phyloP scores from a whole-genome alignment of 176 grass and related monocot genomes.

The Triticum timopheevii region DNA sequence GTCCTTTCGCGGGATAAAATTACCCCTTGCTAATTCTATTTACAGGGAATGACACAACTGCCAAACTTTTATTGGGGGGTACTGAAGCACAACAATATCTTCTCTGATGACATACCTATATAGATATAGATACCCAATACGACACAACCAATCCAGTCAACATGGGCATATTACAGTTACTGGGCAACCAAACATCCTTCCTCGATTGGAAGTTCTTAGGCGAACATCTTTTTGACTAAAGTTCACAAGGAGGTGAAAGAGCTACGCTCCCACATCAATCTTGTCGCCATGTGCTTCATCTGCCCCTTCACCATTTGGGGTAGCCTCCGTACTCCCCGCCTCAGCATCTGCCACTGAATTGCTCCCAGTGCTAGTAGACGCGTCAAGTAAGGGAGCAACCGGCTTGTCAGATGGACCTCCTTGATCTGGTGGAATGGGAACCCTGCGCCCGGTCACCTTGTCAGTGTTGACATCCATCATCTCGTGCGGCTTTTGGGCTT shows the following conservation, averaged over 20 bases:
- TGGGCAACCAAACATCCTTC: not conserved
- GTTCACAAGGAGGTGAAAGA: not conserved
- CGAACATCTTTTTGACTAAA: not conserved
- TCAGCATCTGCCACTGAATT: conserved; percentile 27
- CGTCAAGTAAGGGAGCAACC: not conserved
- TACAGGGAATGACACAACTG: no score
- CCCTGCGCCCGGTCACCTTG: conserved; percentile 24
- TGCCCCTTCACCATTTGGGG: not conserved
- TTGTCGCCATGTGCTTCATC: conserved; percentile 29
- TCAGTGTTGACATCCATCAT: conserved; percentile 75
- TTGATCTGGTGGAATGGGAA: conserved; percentile 9
- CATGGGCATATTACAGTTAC: not conserved
- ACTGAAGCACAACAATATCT: not conserved
- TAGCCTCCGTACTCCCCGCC: conserved; percentile 29
- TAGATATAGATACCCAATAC: not conserved
- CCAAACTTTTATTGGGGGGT: no score
- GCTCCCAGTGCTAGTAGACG: conserved; percentile 7
- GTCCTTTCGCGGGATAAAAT: no score
- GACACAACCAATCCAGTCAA: not conserved
- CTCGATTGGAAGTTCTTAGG: not conserved
- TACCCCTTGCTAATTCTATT: no score
- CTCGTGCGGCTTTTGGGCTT: conserved; percentile 44
- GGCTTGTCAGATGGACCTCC: conserved; percentile 9
- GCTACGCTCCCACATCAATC: conserved; percentile 26
- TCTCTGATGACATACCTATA: not conserved